phyloP scores from a whole-genome alignment of 1,284 basidiomycete genomes.

The Chalciporus sp. region DNA sequence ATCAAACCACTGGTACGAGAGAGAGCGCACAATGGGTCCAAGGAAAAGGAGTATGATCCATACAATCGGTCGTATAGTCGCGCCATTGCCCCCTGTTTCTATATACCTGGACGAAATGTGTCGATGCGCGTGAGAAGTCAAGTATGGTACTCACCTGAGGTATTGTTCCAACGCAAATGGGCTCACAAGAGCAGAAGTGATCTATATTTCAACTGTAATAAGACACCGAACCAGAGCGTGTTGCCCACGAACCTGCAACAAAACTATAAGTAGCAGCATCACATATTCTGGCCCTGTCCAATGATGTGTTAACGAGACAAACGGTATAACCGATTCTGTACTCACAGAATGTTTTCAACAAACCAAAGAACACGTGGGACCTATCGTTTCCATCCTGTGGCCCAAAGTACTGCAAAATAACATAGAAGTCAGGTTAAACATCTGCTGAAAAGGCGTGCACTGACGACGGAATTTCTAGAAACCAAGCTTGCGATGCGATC shows the following conservation, averaged over 20 bases:
- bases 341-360: slow-evolving; percentile 17
- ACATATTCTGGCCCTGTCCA: slow-evolving; percentile 9
- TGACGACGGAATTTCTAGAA: slow-evolving; percentile 41
- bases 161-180: slow-evolving; percentile 16
- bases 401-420: slow-evolving; percentile 2
- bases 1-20: slow-evolving; percentile 41
- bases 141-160: slow-evolving; percentile 4
- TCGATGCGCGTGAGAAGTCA: not conserved
- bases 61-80: slow-evolving; percentile 23
- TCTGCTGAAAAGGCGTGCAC: slow-evolving; percentile 1
- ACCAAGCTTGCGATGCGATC: slow-evolving; percentile 46
- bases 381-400: not conserved
- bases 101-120: slow-evolving; percentile 13
- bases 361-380: slow-evolving; percentile 9
- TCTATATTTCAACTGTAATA: not conserved
- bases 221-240: not conserved
- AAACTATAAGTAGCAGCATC: not conserved
- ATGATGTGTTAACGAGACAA: not conserved
- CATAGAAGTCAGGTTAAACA: not conserved
- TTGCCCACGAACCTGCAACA: slow-evolving; percentile 3
- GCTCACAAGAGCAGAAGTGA: slow-evolving; percentile 3
- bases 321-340: not conserved
- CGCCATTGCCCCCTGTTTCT: slow-evolving; percentile 14
- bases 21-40: slow-evolving; percentile 44
- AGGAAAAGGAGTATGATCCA: slow-evolving; percentile 26